Conservation (phyloP, 2,329 filamentous ascomycete species). For the Fusarium nanum region DNA sequence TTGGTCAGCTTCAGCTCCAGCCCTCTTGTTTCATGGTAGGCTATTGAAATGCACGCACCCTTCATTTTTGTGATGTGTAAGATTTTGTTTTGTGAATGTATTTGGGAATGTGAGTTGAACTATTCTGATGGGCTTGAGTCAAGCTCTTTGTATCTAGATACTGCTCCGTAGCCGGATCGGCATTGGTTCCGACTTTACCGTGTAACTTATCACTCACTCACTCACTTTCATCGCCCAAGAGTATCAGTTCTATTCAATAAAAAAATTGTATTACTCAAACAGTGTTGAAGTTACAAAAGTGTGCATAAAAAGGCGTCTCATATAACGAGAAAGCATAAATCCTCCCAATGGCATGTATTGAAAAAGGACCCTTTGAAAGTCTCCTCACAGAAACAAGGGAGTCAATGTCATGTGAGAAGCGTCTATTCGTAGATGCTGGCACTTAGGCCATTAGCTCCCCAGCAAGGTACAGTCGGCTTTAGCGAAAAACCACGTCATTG, state of each 20-base stretch:
- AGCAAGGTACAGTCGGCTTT: slow-evolving; percentile 29
- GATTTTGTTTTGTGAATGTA: not conserved
- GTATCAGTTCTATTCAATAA: not conserved
- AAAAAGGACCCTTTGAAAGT: slow-evolving; percentile 1
- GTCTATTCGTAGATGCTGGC: slow-evolving; percentile 6
- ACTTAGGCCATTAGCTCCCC: slow-evolving; percentile 14
- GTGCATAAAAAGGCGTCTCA: not conserved
- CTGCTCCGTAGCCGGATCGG: slow-evolving; percentile 35
- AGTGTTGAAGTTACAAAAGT: not conserved
- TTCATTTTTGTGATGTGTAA: slow-evolving; percentile 34
- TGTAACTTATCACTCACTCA: slow-evolving; percentile 9
- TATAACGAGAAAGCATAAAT: not conserved
- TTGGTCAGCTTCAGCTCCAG: slow-evolving; percentile 15
- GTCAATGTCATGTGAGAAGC: slow-evolving; percentile 39
- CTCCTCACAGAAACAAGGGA: slow-evolving; percentile 1
- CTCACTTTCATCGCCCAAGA: not conserved
- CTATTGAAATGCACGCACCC: slow-evolving; percentile 32
- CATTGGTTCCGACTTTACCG: slow-evolving; percentile 31
- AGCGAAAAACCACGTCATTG: slow-evolving; percentile 32
- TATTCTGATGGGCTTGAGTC: slow-evolving; percentile 15
- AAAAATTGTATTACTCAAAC: not conserved
- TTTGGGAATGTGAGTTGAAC: slow-evolving; percentile 3
- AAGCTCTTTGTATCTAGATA: slow-evolving; percentile 20
- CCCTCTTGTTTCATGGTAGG: slow-evolving; percentile 6
- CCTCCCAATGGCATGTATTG: not conserved